These are phyloP conservation scores for Podospora appendiculata DNA, from an alignment of 495 filamentous ascomycete genomes.

Conservation along the genomic window DNA sequence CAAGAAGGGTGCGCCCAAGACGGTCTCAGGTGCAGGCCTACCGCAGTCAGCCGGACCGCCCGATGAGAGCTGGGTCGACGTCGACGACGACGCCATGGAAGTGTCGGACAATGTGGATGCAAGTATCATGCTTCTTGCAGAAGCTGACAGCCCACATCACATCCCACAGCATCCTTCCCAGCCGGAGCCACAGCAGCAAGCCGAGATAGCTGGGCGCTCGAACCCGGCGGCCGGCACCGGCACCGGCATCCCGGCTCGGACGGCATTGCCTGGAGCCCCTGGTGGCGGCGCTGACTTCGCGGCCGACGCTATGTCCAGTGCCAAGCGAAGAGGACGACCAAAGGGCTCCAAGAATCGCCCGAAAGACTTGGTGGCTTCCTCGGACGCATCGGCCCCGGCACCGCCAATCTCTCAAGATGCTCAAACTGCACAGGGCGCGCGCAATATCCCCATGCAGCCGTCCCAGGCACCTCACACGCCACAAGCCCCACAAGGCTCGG, in stretches of 20 bases:
- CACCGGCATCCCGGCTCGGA: constrained; percentile 1
- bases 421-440: constrained; percentile 2
- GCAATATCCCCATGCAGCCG: background rate
- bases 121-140: constrained; percentile 19
- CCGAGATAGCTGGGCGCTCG: background rate
- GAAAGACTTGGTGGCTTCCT: constrained; percentile 19
- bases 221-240: background rate
- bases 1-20: constrained; percentile 33
- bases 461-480: constrained; percentile 4
- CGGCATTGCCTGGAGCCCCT: constrained; percentile 10
- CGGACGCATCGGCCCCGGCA: constrained; percentile 1
- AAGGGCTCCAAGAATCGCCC: constrained; percentile 44
- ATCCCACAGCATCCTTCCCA: background rate
- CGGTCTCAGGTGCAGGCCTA: background rate
- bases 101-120: constrained; percentile 15
- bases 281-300: background rate
- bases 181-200: background rate
- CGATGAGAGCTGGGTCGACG: constrained; percentile 22
- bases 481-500: background rate
- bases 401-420: background rate
- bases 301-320: constrained; percentile 13
- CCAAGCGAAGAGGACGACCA: constrained; percentile 28
- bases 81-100: constrained; percentile 12
- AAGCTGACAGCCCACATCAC: constrained; percentile 10
- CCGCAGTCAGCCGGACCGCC: background rate